Evolutionary conservation across 192 early-diverging fungal species (phyloP).

Genomic region (Entomortierella chlamydospora): DNA sequence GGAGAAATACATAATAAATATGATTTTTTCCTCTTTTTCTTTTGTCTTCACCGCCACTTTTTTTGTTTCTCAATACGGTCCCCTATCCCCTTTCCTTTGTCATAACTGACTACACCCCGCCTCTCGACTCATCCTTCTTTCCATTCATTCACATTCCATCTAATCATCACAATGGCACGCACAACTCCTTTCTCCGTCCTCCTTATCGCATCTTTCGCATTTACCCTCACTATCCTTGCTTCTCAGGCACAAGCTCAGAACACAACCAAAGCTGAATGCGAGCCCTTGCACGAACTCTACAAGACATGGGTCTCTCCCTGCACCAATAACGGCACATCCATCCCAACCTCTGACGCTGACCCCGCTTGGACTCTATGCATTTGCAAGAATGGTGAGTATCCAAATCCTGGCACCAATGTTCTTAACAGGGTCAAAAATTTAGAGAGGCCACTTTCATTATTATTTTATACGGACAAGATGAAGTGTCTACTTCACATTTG

Average conservation of each 20-base stretch:
- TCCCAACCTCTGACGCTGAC: conserved; percentile 39
- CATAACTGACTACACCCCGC: not conserved
- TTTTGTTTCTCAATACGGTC: not conserved
- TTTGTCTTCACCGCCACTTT: not conserved
- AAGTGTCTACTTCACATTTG: too few species aligned
- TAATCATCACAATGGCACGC: conserved; percentile 15
- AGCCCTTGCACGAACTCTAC: conserved; percentile 29
- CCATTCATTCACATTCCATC: not conserved
- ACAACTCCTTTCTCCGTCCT: conserved; percentile 4
- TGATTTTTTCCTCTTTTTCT: not conserved
- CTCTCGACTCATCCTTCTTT: not conserved
- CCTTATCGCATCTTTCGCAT: conserved; percentile 17
- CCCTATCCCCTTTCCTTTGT: not conserved
- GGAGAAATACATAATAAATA: too few species aligned
- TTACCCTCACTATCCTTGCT: not conserved
- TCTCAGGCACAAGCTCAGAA: conserved; percentile 10
- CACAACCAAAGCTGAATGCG: conserved; percentile 29
- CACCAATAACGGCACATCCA: conserved; percentile 14
- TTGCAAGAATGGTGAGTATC: conserved; percentile 23
- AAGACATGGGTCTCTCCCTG: conserved; percentile 21
- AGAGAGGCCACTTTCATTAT: too few species aligned
- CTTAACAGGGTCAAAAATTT: too few species aligned
- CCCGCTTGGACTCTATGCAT: conserved; percentile 28
- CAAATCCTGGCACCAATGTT: not conserved
- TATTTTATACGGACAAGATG: too few species aligned